These are phyloP conservation scores for Paramecium sexaurelia DNA, from an alignment of 73 alveolate genomes.

Conservation along the genomic window DNA sequence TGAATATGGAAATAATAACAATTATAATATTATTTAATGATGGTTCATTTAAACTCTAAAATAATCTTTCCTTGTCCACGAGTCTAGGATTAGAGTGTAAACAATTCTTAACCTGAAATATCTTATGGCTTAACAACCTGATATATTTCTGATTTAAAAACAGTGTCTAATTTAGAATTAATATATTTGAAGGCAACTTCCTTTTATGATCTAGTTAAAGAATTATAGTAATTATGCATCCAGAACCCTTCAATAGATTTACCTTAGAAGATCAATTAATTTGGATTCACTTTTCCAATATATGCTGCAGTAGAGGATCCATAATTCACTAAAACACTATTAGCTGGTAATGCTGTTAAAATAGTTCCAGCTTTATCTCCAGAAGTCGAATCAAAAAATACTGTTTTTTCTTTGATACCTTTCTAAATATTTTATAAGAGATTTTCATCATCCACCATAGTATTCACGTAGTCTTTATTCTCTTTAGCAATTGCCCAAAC, in stretches of 20 bases:
- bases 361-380: conserved; percentile 23
- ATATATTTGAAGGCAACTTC: background rate
- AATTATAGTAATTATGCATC: background rate
- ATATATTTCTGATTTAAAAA: background rate
- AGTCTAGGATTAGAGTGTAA: background rate
- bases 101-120: background rate
- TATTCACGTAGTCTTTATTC: background rate
- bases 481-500: background rate
- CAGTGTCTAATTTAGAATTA: background rate
- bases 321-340: background rate
- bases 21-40: background rate
- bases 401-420: background rate
- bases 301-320: background rate
- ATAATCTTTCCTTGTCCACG: background rate
- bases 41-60: background rate
- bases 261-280: background rate
- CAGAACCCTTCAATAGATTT: background rate
- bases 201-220: background rate
- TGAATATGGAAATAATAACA: background rate
- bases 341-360: background rate
- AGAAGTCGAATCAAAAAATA: conserved; percentile 30
- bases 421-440: background rate
- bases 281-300: background rate
- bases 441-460: background rate
- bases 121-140: conserved; percentile 20